Base-by-base conservation (phyloP, 306 rosid genomes). In the Prunus mume region DNA sequence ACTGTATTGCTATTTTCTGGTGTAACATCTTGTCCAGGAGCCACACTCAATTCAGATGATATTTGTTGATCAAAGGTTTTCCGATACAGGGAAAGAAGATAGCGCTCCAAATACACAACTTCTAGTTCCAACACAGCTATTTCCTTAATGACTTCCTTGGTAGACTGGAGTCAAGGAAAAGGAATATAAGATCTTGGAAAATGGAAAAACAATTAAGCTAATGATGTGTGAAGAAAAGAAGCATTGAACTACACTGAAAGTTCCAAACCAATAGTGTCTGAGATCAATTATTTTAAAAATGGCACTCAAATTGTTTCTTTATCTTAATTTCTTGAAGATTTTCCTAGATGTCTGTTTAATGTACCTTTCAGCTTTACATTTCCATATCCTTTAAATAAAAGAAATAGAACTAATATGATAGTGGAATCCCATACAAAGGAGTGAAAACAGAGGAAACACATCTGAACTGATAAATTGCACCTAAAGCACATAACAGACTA, bases 121-220 rank as follows among this genome's bases (percentile, higher is more conserved):
- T 95, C 96, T 68, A 85, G 65, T 83, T 95, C 98, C 73, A 95
- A 83, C 58, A 83, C 90, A 19, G 92, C 90, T 81, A 95, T 89
- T 72, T 95, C 96, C 79, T 89, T 89, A 5, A 95, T 85, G 81
- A 92, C 87, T 43, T 87, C 96, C 85, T 74, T 87, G 72, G 91
- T 88, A 73, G 91, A 87, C 98, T 90, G 83, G 73, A 54, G 69
- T 81, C 66, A 64, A 81, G 17, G 24, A 76, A 58, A 81, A 76
- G 30, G 72, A 74, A 72, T 66, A 41, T 68, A 41, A 85, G 71
- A 51, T 32, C 28, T 56, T 65, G 56, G 76, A 72, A 76, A 24
- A 62, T 73, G 73, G 69, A 65, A 70, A 52, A 84, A 2, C 19
- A 38, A 61, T 30, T 9, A 27, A 20, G 5, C 14, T 19, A 58